These are phyloP conservation scores for Saitozyma podzolica DNA, from an alignment of 768 basidiomycete genomes.

Conservation along the genomic window DNA sequence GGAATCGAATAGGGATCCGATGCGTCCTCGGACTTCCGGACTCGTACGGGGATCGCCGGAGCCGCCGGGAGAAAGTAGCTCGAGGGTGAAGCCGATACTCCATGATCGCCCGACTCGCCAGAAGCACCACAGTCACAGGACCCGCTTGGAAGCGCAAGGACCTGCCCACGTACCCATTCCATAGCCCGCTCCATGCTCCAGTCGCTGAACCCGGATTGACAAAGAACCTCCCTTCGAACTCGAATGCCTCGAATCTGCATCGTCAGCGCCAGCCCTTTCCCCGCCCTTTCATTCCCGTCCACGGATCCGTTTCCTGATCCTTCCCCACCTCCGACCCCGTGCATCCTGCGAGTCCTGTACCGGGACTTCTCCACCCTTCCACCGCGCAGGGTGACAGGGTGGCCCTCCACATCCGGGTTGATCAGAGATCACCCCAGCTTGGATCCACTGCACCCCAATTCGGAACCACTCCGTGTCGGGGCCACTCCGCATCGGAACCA, in stretches of 20 bases:
- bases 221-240: conserved; percentile 88
- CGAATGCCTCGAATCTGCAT: conserved; percentile 84
- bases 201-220: conserved; percentile 94
- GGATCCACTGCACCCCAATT: background rate
- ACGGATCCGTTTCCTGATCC: background rate
- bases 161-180: conserved; percentile 60
- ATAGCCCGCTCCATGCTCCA: conserved; percentile 84
- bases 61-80: no score
- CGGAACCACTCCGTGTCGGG: no score
- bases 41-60: no score
- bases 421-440: background rate
- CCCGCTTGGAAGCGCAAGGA: no score
- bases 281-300: background rate
- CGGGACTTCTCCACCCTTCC: background rate
- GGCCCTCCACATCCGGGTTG: background rate
- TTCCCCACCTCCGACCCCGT: background rate
- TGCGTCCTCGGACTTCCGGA: no score
- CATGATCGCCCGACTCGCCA: no score
- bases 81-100: no score
- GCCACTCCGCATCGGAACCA: no score
- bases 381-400: background rate
- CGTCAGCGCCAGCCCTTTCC: background rate
- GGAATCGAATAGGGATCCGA: no score
- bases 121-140: no score
- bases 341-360: background rate